Evolutionary conservation across 805 yeast species (phyloP), one percentile per base, ranked within the genome.

Genomic region (Nakazawaea ernobii): DNA sequence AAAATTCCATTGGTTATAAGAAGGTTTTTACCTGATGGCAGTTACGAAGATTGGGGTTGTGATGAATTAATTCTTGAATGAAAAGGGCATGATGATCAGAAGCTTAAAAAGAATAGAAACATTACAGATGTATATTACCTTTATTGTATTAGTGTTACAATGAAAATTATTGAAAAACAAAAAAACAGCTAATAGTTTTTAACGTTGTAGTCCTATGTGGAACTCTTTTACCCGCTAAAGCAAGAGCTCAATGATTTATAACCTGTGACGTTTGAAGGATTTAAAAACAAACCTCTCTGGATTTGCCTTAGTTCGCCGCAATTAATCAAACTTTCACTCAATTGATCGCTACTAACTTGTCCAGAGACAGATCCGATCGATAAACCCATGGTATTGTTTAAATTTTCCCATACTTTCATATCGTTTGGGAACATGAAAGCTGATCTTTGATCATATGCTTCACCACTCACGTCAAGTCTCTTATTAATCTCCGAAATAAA

Each of bases 11-110:
- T 94, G 59, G 95, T 95, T 40, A 87, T 94, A 42, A 82, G 99
- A 77, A 79, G 99, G 68, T 95, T 89, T 63, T 75, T 94, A 57
- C 99, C 99, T 3, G 99, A 95, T 63, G 96, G 98, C 6, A 80
- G 95, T 45, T 92, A 81, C 60, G 99, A 94, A 70, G 99, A 94
- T 64, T 94, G 99, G 99, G 96, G 97, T 45, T 94, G 96, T 60
- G 98, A 94, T 66, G 99, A 94, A 69, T 77, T 94, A 61, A 91
- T 94, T 62, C 87, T 91, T 49, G 98, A 94, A 14, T 30, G 8
- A 40, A n/a, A 15, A 40, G 17, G 4, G 20, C 17, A 15, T 27
- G 11, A n/a, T 10, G 26, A 30, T 8, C 6, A 15, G 9, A 14
- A 32, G 15, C 15, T 42, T 9, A 26, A 24, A 32, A 28, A 1